Percentiles rank a stretch among this genome's conserved stretches.
These are phyloP conservation scores for Pleurotus cornucopiae DNA, from an alignment of 768 basidiomycete species.

Conservation along the genomic window DNA sequence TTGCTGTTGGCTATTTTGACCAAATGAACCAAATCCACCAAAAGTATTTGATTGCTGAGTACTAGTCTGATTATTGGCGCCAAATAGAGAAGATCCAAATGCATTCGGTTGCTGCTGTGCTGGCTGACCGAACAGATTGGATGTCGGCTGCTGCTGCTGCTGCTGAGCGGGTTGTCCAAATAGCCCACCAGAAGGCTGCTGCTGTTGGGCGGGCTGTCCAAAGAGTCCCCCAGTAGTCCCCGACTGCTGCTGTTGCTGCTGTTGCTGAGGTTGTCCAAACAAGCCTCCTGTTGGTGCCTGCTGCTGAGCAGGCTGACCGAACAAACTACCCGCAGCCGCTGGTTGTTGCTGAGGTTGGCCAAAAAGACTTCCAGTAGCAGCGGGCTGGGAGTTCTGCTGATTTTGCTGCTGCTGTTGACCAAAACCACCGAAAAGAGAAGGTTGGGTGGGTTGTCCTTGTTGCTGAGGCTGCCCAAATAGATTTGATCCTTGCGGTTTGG, in stretches of 20 bases:
- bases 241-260: slow-evolving; percentile 24
- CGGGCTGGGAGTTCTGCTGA: slow-evolving; percentile 17
- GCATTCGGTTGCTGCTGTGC: slow-evolving; percentile 11
- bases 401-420: slow-evolving; percentile 17
- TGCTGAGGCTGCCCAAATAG: slow-evolving; percentile 25
- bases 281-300: slow-evolving; percentile 26
- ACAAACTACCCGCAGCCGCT: slow-evolving; percentile 19
- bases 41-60: slow-evolving; percentile 17
- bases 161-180: slow-evolving; percentile 23
- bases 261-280: slow-evolving; percentile 29
- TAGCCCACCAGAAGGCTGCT: slow-evolving; percentile 17
- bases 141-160: slow-evolving; percentile 11
- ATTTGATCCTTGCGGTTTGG: slow-evolving; percentile 22
- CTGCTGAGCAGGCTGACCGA: slow-evolving; percentile 29
- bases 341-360: slow-evolving; percentile 19
- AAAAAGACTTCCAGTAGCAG: slow-evolving; percentile 18
- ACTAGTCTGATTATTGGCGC: slow-evolving; percentile 12
- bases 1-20: slow-evolving; percentile 12
- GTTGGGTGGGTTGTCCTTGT: slow-evolving; percentile 17
- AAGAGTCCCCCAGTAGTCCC: slow-evolving; percentile 16
- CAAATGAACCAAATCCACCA: slow-evolving; percentile 8
- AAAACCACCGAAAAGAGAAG: slow-evolving; percentile 7
- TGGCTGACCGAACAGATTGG: slow-evolving; percentile 12
- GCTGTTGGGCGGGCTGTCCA: slow-evolving; percentile 18
- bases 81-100: slow-evolving; percentile 20